These are phyloP conservation scores for Arthrobotrys sinensis DNA, from an alignment of 2,329 filamentous ascomycete species.

Conservation along the genomic window DNA sequence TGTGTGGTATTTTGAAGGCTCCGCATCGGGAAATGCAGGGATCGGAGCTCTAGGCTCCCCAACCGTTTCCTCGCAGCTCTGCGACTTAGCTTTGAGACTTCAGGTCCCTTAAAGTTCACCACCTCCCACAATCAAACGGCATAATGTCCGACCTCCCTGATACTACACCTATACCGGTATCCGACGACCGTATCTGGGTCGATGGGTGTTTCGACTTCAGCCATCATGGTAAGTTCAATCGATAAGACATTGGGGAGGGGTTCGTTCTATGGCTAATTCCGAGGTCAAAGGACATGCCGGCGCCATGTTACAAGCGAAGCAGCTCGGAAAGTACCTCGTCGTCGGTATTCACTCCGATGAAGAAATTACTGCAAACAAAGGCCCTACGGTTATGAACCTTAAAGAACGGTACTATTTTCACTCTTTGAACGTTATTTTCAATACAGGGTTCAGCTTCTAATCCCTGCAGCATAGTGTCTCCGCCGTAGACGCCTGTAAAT, in stretches of 20 bases:
- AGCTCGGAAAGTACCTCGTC: conserved; percentile 87
- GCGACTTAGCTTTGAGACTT: background rate
- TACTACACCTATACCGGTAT: conserved; percentile 66
- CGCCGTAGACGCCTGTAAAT: conserved; percentile 94
- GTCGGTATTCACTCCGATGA: conserved; percentile 97
- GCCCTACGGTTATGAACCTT: conserved; percentile 93
- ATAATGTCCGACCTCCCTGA: conserved; percentile 58
- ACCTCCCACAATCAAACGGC: conserved; percentile 3
- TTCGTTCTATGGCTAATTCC: background rate
- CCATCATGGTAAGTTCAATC: conserved; percentile 79
- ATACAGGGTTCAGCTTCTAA: conserved; percentile 17
- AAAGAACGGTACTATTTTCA: conserved; percentile 77
- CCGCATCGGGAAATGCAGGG: conserved; percentile 11
- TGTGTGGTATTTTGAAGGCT: conserved; percentile 7
- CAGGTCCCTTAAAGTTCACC: conserved; percentile 1
- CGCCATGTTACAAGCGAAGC: conserved; percentile 94
- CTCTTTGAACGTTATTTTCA: background rate
- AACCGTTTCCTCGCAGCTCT: conserved; percentile 24
- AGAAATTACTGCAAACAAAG: conserved; percentile 95
- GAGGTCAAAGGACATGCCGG: conserved; percentile 83
- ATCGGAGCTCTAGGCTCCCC: conserved; percentile 12
- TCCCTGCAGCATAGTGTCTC: conserved; percentile 74
- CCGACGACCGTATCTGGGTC: conserved; percentile 89
- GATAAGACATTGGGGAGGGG: background rate
- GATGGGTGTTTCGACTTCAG: conserved; percentile 99